Conservation (phyloP, 2,329 filamentous ascomycete genomes). For the Calonectria pseudoreteaudii region DNA sequence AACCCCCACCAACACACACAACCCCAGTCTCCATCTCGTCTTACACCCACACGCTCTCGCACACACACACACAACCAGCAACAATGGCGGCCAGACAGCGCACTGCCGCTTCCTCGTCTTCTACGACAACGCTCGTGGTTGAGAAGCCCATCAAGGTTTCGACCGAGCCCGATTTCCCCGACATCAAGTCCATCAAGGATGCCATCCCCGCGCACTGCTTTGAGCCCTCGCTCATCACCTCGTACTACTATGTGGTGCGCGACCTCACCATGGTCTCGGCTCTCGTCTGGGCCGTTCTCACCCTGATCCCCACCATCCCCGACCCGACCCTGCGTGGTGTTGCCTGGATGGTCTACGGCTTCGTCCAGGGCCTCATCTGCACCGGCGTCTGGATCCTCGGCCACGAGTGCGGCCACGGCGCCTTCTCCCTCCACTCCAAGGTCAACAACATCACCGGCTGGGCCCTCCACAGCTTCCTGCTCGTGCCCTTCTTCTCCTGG, state of each 20-base stretch:
- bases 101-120: slow-evolving; percentile 34
- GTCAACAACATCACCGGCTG: slow-evolving; percentile 74
- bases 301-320: slow-evolving; percentile 64
- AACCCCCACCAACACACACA: background rate
- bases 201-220: slow-evolving; percentile 74
- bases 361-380: slow-evolving; percentile 73
- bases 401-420: slow-evolving; percentile 78
- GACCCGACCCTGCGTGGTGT: slow-evolving; percentile 56
- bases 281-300: slow-evolving; percentile 63
- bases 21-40: background rate
- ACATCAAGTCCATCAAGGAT: slow-evolving; percentile 47
- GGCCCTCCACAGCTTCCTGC: slow-evolving; percentile 72
- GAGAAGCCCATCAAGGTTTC: slow-evolving; percentile 30
- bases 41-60: background rate
- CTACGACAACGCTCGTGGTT: slow-evolving; percentile 16
- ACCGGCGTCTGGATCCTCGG: slow-evolving; percentile 78
- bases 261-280: slow-evolving; percentile 63
- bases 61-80: background rate
- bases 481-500: slow-evolving; percentile 81
- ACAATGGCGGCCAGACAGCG: slow-evolving; percentile 43
- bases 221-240: slow-evolving; percentile 63
- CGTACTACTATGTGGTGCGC: slow-evolving; percentile 67
- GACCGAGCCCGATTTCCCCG: slow-evolving; percentile 39
- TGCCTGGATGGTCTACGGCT: slow-evolving; percentile 71
- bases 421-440: slow-evolving; percentile 68